A percentile compares a stretch with the other conserved stretches of the same genome.
phyloP scores from a whole-genome alignment of 257 asterid species.

The Leonotis leonurus region DNA sequence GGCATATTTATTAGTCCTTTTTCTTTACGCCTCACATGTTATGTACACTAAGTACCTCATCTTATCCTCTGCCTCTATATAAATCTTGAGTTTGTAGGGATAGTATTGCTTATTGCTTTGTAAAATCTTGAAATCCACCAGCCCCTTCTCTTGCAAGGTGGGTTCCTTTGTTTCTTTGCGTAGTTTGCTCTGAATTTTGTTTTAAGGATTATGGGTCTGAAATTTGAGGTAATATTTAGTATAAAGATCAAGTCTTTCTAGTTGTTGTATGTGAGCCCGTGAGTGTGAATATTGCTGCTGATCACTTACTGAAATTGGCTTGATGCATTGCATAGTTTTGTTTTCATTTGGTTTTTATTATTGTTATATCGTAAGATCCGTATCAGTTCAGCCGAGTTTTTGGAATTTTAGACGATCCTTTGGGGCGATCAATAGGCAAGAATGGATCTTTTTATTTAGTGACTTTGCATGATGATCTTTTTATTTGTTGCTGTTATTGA shows the following conservation, averaged over 20 bases:
- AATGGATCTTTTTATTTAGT: conserved; percentile 1
- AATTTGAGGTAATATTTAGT: neutral
- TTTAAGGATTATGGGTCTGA: neutral
- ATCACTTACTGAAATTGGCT: neutral
- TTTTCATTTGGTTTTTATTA: neutral
- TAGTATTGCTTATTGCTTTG: neutral
- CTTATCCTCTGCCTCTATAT: neutral
- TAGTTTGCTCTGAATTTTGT: neutral
- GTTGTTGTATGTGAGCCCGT: neutral
- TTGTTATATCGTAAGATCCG: neutral
- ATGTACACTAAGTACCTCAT: neutral
- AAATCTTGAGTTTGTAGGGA: neutral
- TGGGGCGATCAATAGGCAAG: neutral
- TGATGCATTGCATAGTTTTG: neutral
- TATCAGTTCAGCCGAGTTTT: neutral
- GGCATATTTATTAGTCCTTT: neutral
- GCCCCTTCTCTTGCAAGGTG: conserved; percentile 22
- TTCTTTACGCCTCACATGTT: conserved; percentile 1
- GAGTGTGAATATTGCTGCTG: neutral
- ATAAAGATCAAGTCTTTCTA: neutral
- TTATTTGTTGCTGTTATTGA: neutral
- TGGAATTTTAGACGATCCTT: neutral
- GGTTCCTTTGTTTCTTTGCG: neutral
- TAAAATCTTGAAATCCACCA: neutral
- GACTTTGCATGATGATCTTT: conserved; percentile 1